Conservation (phyloP, 148 eudicot genomes). For the Cornus controversa region DNA sequence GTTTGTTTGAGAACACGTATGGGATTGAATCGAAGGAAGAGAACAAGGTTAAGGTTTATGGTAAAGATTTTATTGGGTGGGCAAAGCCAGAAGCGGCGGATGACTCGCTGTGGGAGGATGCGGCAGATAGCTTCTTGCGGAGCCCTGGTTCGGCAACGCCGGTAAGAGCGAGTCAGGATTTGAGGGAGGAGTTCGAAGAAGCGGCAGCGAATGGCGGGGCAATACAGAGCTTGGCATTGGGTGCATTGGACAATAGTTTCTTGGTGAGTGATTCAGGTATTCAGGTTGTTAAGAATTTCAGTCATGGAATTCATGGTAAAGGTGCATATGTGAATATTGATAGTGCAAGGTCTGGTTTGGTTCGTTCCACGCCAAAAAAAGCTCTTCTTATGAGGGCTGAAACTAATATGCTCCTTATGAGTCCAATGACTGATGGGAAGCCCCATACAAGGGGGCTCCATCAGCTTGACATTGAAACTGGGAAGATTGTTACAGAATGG, state of each 20-base stretch:
- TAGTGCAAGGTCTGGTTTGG: slow-evolving; percentile 13
- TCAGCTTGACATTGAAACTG: slow-evolving; percentile 75
- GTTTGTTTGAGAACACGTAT: slow-evolving; percentile 64
- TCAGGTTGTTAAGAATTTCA: slow-evolving; percentile 72
- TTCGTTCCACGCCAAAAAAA: slow-evolving; percentile 55
- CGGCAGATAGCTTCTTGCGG: slow-evolving; percentile 15
- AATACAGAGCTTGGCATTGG: slow-evolving; percentile 71
- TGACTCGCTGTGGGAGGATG: slow-evolving; percentile 72
- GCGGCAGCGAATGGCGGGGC: slow-evolving; percentile 45
- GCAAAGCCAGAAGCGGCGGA: slow-evolving; percentile 62
- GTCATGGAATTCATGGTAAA: slow-evolving; percentile 77
- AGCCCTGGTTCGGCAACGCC: slow-evolving; percentile 31
- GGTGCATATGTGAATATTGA: slow-evolving; percentile 60
- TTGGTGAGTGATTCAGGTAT: slow-evolving; percentile 58
- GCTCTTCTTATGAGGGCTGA: slow-evolving; percentile 68
- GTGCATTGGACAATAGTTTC: slow-evolving; percentile 74
- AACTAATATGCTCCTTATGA: slow-evolving; percentile 75
- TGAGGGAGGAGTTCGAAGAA: slow-evolving; percentile 71
- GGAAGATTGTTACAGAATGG: slow-evolving; percentile 72
- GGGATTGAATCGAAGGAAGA: slow-evolving; percentile 47
- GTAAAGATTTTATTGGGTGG: slow-evolving; percentile 75
- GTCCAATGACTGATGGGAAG: slow-evolving; percentile 53
- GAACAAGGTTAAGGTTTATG: slow-evolving; percentile 59
- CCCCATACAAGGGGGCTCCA: slow-evolving; percentile 63
- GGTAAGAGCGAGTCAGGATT: slow-evolving; percentile 29